Conservation (phyloP, 2,329 filamentous ascomycete species). For the Cladosporium sp. region DNA sequence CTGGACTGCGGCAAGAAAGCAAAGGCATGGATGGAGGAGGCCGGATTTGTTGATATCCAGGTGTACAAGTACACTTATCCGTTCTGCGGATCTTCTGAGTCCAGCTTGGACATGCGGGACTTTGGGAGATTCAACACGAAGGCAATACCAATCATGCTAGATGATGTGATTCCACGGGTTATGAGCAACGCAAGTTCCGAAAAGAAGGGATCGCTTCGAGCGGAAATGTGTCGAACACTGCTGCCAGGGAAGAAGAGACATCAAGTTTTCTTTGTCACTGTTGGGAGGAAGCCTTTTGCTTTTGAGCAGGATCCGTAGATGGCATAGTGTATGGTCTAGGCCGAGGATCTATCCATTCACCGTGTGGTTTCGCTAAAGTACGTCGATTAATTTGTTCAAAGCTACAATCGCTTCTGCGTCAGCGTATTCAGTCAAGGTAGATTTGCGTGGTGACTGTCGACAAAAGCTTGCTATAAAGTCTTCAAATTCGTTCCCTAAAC, state of each 20-base stretch:
- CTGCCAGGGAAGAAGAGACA: background rate
- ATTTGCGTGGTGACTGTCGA: background rate
- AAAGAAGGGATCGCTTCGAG: background rate
- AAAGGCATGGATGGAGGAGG: slow-evolving; percentile 20
- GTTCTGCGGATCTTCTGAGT: background rate
- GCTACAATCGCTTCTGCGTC: background rate
- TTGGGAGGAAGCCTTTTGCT: background rate
- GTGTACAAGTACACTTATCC: background rate
- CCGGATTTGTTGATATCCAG: slow-evolving; percentile 25
- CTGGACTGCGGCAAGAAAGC: slow-evolving; percentile 20
- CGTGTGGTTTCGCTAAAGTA: background rate
- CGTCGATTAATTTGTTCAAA: background rate
- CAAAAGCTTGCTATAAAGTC: background rate
- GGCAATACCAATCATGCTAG: background rate
- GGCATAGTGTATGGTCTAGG: too few relatives aligned
- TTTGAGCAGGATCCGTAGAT: background rate
- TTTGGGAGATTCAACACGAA: background rate
- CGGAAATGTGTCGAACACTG: background rate
- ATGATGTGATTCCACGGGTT: background rate
- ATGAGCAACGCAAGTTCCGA: background rate
- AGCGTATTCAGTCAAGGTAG: background rate
- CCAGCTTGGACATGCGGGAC: background rate
- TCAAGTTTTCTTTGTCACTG: background rate
- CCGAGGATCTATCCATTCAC: background rate
- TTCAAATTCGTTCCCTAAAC: background rate